Percentiles rank a stretch among this genome's conserved stretches.
phyloP scores from a whole-genome alignment of 352 stramenopile genomes.

The Globisporangium camurandrum region DNA sequence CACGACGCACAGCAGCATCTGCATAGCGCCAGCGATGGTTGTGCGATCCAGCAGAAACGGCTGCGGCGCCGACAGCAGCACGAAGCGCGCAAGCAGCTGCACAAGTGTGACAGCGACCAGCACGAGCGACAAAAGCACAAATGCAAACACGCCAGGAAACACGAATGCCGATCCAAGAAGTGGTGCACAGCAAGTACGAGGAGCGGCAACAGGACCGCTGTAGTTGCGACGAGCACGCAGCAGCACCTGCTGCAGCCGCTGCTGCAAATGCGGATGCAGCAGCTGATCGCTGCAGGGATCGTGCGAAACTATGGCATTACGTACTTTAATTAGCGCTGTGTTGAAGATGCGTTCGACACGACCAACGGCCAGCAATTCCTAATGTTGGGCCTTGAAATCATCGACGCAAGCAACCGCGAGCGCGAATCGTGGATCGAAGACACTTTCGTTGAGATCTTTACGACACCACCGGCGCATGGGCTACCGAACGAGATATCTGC shows the following conservation, averaged over 20 bases:
- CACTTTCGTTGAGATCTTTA: no score
- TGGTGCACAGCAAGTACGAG: slow-evolving; percentile 21
- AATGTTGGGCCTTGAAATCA: no score
- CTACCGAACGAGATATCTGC: no score
- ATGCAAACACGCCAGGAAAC: slow-evolving; percentile 19
- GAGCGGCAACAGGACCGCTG: slow-evolving; percentile 16
- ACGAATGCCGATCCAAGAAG: slow-evolving; percentile 21
- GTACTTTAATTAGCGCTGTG: no score
- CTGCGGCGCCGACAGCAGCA: slow-evolving; percentile 29
- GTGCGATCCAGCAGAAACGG: slow-evolving; percentile 14
- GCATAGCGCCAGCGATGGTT: slow-evolving; percentile 20
- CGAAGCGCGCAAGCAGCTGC: slow-evolving; percentile 35
- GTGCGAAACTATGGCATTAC: no score
- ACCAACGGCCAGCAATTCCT: no score
- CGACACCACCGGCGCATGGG: slow-evolving; percentile 44
- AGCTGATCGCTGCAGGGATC: no score
- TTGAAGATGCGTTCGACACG: no score
- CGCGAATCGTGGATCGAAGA: no score
- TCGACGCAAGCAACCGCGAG: no score
- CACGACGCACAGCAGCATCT: slow-evolving; percentile 25
- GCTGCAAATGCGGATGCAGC: slow-evolving; percentile 39
- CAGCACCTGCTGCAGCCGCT: slow-evolving; percentile 44
- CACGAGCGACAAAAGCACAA: slow-evolving; percentile 16
- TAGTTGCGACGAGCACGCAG: slow-evolving; percentile 27
- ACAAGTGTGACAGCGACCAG: slow-evolving; percentile 17